Base-by-base conservation (phyloP, 2,329 filamentous ascomycete genomes). In the Fusarium odoratissimum region DNA sequence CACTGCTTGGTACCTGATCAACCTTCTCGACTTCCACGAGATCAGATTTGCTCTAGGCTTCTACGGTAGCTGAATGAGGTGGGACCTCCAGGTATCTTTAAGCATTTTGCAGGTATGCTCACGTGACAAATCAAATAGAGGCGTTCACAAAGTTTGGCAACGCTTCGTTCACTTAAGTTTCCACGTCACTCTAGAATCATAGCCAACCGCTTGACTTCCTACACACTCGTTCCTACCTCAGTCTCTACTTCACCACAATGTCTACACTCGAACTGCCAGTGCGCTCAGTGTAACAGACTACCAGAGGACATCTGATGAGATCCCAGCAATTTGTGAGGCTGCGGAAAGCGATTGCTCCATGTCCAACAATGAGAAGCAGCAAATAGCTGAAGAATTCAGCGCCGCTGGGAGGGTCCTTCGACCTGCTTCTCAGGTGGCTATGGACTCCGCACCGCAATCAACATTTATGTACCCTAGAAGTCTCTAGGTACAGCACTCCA, bases 1-100 rank as follows among this genome's bases (percentile, higher is more conserved):
- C 46, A 37, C 30, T 64, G 48, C 44, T 48, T 51, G 62, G 64
- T 69, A 72, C 68, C 74, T 67, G 64, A 68, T 64, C 59, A 59
- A 40, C 58, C 46, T 52, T 58, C 31, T 45, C 8, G 14, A 6
- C 49, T 21, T 54, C 28, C 23, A 37, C 30, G 30, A 69, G 56
- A 67, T 14, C 55, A 31, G 7, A 8, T 25, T 13, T 35, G 31
- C n/a, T 23, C 54, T 11, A 21, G 17, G 19, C 21, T 23, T 23
- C 52, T 19, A 40, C 42, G 17, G 48, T 28, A 52, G 49, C 17
- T 57, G 56, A 63, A 46, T 31, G 23, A 49, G n/a, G 4, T 49
- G 14, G 14, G 45, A 13, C 17, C 23, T 11, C 12, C 42, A 45
- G 17, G 10, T 2, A 42, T 23, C 40, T 42, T 6, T 42, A 4